These are phyloP conservation scores for Thielaviopsis cerberus DNA, from an alignment of 2,329 filamentous ascomycete genomes.

Conservation along the genomic window DNA sequence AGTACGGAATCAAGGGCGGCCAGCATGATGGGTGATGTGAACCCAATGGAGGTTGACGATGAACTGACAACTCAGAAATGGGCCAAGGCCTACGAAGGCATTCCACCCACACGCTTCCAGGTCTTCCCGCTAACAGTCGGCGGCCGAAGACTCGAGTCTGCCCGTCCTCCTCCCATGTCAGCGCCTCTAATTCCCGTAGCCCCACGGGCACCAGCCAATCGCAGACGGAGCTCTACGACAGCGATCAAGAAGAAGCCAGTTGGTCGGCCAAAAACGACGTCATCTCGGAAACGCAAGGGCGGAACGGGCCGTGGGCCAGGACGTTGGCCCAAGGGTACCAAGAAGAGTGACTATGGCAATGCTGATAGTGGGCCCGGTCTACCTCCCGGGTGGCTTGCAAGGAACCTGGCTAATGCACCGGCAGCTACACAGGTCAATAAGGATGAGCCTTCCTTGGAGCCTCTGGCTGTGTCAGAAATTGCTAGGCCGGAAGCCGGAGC, in stretches of 20 bases:
- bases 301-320: slow-evolving; percentile 47
- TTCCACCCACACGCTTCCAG: slow-evolving; percentile 56
- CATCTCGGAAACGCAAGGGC: slow-evolving; percentile 19
- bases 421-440: not conserved
- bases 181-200: slow-evolving; percentile 19
- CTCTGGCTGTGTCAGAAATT: not conserved
- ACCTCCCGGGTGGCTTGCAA: slow-evolving; percentile 33
- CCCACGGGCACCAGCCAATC: slow-evolving; percentile 17
- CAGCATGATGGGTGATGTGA: slow-evolving; percentile 4
- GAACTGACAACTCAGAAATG: slow-evolving; percentile 20
- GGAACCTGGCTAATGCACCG: not conserved
- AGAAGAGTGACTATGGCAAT: slow-evolving; percentile 49
- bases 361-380: slow-evolving; percentile 46
- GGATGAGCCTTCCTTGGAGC: not conserved
- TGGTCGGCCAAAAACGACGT: slow-evolving; percentile 13
- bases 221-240: slow-evolving; percentile 23
- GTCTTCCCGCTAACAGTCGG: slow-evolving; percentile 50
- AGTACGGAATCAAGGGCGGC: slow-evolving; percentile 2
- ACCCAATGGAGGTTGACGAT: slow-evolving; percentile 18
- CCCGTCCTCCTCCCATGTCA: slow-evolving; percentile 25
- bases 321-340: slow-evolving; percentile 49
- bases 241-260: slow-evolving; percentile 17
- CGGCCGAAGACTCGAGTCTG: slow-evolving; percentile 29
- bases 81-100: slow-evolving; percentile 31
- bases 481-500: not conserved